phyloP scores from a whole-genome alignment of 805 yeast genomes.

The Candida ulmi region DNA sequence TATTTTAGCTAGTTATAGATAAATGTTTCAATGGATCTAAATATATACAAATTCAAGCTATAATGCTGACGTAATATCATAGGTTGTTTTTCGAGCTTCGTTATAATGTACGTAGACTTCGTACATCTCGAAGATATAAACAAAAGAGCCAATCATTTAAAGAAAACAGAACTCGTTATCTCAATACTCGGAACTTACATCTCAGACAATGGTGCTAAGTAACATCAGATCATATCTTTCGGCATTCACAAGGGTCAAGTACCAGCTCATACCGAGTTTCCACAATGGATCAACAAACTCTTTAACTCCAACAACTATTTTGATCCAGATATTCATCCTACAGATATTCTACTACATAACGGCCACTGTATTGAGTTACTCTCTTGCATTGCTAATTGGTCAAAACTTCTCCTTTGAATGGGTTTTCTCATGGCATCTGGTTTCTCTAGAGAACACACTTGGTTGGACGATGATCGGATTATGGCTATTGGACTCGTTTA shows the following conservation, averaged over 20 bases:
- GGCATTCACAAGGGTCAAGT: conserved; percentile 3
- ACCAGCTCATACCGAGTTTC: conserved; percentile 13
- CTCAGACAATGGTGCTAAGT: background rate
- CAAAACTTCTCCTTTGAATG: conserved; percentile 59
- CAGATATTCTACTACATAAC: conserved; percentile 76
- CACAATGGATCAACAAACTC: conserved; percentile 29
- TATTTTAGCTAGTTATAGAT: too few relatives aligned
- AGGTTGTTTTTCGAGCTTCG: too few relatives aligned
- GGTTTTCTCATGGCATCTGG: conserved; percentile 76
- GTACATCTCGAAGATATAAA: too few relatives aligned
- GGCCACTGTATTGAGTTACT: conserved; percentile 60
- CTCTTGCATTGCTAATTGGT: conserved; percentile 66
- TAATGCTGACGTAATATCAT: too few relatives aligned
- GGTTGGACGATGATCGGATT: conserved; percentile 70
- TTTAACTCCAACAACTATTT: conserved; percentile 52
- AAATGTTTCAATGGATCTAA: too few relatives aligned
- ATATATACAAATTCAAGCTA: too few relatives aligned
- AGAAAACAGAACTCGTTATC: too few relatives aligned
- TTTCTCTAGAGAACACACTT: conserved; percentile 68
- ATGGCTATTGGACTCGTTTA: conserved; percentile 80
- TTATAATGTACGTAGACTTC: too few relatives aligned
- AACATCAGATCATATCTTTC: background rate
- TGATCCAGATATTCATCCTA: conserved; percentile 68
- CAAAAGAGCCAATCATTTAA: too few relatives aligned
- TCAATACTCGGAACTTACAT: too few relatives aligned